phyloP scores from a whole-genome alignment of 2,329 filamentous ascomycete genomes.

The Microdochium nivale region DNA sequence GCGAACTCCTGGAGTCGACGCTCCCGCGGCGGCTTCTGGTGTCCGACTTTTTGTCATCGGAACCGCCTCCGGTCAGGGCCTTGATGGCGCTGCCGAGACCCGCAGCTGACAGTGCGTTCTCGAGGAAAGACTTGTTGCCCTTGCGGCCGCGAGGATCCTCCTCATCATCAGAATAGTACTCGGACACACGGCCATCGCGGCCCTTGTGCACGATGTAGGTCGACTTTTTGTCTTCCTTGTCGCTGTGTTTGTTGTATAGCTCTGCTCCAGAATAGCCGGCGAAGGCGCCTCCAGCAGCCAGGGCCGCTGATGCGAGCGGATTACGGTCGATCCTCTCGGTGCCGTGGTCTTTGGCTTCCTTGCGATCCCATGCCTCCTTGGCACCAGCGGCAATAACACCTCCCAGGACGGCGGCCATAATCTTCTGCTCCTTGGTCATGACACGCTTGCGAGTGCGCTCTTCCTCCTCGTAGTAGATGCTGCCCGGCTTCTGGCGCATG shows the following conservation, averaged over 20 bases:
- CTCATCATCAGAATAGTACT: conserved; percentile 52
- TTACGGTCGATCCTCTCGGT: conserved; percentile 44
- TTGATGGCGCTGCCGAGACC: conserved; percentile 55
- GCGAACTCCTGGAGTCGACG: conserved; percentile 35
- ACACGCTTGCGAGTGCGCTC: conserved; percentile 39
- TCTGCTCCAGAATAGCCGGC: conserved; percentile 57
- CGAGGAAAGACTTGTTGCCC: conserved; percentile 56
- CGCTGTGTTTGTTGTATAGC: conserved; percentile 50
- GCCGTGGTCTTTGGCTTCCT: conserved; percentile 43
- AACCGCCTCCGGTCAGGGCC: conserved; percentile 41
- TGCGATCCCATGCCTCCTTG: conserved; percentile 58
- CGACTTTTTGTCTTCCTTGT: conserved; percentile 45
- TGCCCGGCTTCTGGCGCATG: conserved; percentile 40
- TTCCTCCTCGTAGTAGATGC: conserved; percentile 50
- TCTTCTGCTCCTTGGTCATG: conserved; percentile 56
- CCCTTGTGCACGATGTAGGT: conserved; percentile 44
- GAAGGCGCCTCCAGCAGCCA: conserved; percentile 55
- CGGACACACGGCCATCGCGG: conserved; percentile 40
- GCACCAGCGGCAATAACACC: conserved; percentile 56
- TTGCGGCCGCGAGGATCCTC: conserved; percentile 45
- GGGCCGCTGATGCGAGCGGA: conserved; percentile 47
- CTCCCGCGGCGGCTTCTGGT: conserved; percentile 23
- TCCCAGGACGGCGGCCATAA: conserved; percentile 56
- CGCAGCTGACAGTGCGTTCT: conserved; percentile 53
- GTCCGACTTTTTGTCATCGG: conserved; percentile 26